These are phyloP conservation scores for Leishmania tarentolae DNA, from an alignment of 208 protist genomes.

Conservation along the genomic window DNA sequence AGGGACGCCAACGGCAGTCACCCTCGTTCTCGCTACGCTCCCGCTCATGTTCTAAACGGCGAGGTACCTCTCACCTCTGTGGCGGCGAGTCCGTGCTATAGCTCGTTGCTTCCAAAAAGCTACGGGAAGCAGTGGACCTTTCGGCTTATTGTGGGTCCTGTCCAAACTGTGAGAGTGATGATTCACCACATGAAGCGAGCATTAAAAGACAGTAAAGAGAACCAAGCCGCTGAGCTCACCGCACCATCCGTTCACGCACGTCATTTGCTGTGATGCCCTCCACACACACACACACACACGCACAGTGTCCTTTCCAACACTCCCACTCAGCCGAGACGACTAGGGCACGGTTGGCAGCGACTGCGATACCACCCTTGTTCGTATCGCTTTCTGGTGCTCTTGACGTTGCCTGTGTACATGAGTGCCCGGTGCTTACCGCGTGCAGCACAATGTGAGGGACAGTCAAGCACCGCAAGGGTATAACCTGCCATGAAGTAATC, in stretches of 20 bases:
- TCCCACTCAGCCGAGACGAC: not conserved
- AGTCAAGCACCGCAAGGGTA: not conserved
- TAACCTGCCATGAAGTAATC: not conserved
- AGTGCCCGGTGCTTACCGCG: not conserved
- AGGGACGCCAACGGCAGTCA: not conserved
- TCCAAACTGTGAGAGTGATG: not conserved
- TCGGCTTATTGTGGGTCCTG: not conserved
- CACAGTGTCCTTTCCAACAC: not conserved
- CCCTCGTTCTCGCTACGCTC: not conserved
- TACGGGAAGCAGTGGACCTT: not conserved
- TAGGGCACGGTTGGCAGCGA: not conserved
- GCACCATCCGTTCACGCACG: not conserved
- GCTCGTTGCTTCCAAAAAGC: not conserved
- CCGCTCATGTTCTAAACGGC: not conserved
- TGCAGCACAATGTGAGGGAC: not conserved
- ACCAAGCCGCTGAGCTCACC: not conserved
- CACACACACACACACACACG: not conserved
- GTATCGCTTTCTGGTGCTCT: not conserved
- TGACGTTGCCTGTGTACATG: not conserved
- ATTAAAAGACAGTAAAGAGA: not conserved
- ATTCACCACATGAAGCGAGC: not conserved
- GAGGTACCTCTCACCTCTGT: not conserved
- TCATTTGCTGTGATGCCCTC: not conserved
- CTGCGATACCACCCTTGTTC: not conserved
- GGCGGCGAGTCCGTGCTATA: not conserved